Base-by-base conservation (phyloP, 2,329 filamentous ascomycete genomes). In the Fusarium udum region DNA sequence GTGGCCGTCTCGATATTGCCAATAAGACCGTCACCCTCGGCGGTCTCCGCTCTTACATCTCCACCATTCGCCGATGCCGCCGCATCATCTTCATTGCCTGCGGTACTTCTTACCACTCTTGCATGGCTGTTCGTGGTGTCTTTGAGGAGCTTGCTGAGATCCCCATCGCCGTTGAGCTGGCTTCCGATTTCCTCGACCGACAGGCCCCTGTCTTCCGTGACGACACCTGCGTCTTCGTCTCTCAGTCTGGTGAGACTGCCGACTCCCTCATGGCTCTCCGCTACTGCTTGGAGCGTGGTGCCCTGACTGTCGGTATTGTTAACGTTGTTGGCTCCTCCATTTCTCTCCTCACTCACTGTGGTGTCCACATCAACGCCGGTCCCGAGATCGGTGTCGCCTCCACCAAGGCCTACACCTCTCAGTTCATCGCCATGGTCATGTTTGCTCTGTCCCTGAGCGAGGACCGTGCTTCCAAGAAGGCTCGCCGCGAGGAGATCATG, bases 391-490 rank as follows among this genome's bases (percentile, higher is more conserved):
- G 96, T 91, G 96, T 99, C 75, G 96, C 96, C 69, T 98, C 95
- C 52, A 99, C 96, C 84, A 99, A 99, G 89, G 96, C 96, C 43
- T 99, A 99, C 87, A 99, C 96, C 20, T 98, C 96, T 52, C 96
- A 99, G 83, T 99, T 98, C 84, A 94, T 99, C 80, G 97, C 96
- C 83, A 98, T 99, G 95, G 93, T 98, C 85, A 99, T 99, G 96
- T 98, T 99, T 80, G 96, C 96, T 12, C 88, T 99, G 73, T 98
- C 95, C 36, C 90, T 99, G 66, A 96, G 94, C 80, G 96, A 99
- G 86, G 96, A 99, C 84, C 94, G 96, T 78, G 94, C 95, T 46
- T 98, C 95, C 77, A 99, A 99, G 90, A 90, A 92, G 79, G 91
- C 93, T 86, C 91, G 95, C 80, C 93, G 96, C 37, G 91, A 96